phyloP scores from a whole-genome alignment of 1,284 basidiomycete species.

The Meripilus lineatus region DNA sequence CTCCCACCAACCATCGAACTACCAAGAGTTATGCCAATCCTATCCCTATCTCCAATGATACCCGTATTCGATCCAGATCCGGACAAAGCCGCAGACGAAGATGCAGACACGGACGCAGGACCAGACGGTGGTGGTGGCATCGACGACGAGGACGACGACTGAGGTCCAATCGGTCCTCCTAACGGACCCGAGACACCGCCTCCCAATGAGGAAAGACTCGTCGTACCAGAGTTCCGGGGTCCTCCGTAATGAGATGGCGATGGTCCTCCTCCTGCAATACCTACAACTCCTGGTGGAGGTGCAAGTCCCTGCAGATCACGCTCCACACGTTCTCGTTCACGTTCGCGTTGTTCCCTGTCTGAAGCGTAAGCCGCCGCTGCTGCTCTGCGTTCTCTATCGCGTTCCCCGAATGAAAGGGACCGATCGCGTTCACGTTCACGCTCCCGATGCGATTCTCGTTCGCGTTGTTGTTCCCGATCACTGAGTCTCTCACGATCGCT shows the following conservation, averaged over 20 bases:
- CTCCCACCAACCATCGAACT: too few relatives aligned
- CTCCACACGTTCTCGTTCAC: constrained; percentile 14
- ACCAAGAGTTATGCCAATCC: too few relatives aligned
- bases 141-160: neutral
- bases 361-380: neutral
- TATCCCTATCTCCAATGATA: too few relatives aligned
- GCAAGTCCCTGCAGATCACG: too few relatives aligned
- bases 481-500: constrained; percentile 9
- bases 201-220: neutral
- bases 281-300: too few relatives aligned
- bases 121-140: neutral
- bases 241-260: neutral
- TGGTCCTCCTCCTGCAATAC: too few relatives aligned
- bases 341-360: neutral
- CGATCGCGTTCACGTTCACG: neutral
- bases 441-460: constrained; percentile 7
- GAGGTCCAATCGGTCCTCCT: neutral
- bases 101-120: neutral
- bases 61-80: neutral
- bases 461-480: constrained; percentile 15
- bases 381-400: too few relatives aligned
- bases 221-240: constrained; percentile 1
- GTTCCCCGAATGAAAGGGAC: neutral
- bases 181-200: constrained; percentile 3
- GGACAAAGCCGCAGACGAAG: too few relatives aligned